A percentile compares a stretch with the other conserved stretches of the same genome.
phyloP scores from a whole-genome alignment of 2,329 filamentous ascomycete species.

The Xylariaceae sp. region DNA sequence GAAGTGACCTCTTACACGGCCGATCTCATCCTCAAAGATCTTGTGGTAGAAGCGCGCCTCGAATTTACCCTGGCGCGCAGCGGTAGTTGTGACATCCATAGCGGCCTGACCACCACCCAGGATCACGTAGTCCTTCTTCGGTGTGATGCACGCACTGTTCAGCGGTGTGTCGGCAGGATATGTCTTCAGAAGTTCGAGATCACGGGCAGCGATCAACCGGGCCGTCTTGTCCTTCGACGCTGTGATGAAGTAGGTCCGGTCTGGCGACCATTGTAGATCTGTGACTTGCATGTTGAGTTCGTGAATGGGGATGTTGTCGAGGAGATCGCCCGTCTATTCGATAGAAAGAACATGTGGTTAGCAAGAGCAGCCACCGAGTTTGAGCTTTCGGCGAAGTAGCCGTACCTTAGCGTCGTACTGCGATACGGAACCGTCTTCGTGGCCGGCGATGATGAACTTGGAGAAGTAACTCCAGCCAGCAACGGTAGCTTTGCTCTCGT shows the following conservation, averaged over 20 bases:
- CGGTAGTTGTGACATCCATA: slow-evolving; percentile 97
- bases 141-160: slow-evolving; percentile 90
- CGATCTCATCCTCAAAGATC: slow-evolving; percentile 98
- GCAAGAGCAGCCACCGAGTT: neutral
- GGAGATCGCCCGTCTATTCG: slow-evolving; percentile 65
- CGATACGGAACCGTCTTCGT: slow-evolving; percentile 91
- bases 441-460: slow-evolving; percentile 95
- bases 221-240: slow-evolving; percentile 96
- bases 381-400: neutral
- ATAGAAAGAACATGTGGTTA: slow-evolving; percentile 3
- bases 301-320: slow-evolving; percentile 78
- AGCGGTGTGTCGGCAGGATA: slow-evolving; percentile 89
- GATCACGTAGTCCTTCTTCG: slow-evolving; percentile 96
- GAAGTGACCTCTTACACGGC: slow-evolving; percentile 94
- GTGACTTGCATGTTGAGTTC: slow-evolving; percentile 79
- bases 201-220: slow-evolving; percentile 74
- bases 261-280: slow-evolving; percentile 89
- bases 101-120: slow-evolving; percentile 96
- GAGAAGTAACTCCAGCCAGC: slow-evolving; percentile 92
- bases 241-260: slow-evolving; percentile 97
- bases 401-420: slow-evolving; percentile 83
- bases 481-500: slow-evolving; percentile 94
- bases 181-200: slow-evolving; percentile 88
- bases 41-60: slow-evolving; percentile 99
- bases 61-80: slow-evolving; percentile 94